Percentiles rank a stretch among this genome's conserved stretches.
phyloP scores from a whole-genome alignment of 805 yeast genomes.

The Grigorovia humatica region DNA sequence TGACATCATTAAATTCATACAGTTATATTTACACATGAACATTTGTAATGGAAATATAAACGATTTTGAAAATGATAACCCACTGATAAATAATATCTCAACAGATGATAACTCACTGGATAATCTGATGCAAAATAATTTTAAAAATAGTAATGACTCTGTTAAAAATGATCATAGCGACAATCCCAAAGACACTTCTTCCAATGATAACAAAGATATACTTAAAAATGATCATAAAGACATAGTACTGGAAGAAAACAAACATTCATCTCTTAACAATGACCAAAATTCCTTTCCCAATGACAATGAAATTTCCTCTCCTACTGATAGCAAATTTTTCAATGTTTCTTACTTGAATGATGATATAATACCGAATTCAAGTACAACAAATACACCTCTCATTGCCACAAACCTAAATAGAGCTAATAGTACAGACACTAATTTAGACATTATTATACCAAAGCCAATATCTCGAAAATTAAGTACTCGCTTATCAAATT shows the following conservation, averaged over 20 bases:
- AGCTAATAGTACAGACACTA: conserved; percentile 18
- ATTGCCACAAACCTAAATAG: not conserved
- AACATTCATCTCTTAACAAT: not conserved
- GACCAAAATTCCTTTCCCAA: not conserved
- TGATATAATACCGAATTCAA: conserved; percentile 33
- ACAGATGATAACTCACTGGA: not conserved
- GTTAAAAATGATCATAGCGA: not conserved
- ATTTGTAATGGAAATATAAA: conserved; percentile 3
- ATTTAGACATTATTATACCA: not conserved
- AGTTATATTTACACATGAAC: conserved; percentile 48
- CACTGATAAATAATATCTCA: not conserved
- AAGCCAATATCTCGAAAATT: not conserved
- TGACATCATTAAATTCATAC: conserved; percentile 51
- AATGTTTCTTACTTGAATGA: conserved; percentile 33
- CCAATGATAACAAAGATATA: not conserved
- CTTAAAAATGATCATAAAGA: too few species aligned
- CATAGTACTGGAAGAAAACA: too few species aligned
- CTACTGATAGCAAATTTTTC: conserved; percentile 26
- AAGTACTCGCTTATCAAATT: not conserved
- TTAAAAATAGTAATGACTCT: not conserved
- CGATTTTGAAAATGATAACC: not conserved
- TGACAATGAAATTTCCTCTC: conserved; percentile 1
- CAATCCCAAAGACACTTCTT: not conserved
- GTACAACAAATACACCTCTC: conserved; percentile 8
- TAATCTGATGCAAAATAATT: not conserved